Evolutionary conservation across 768 basidiomycete species (phyloP).

Genomic region (Boletus rubroflammeus): DNA sequence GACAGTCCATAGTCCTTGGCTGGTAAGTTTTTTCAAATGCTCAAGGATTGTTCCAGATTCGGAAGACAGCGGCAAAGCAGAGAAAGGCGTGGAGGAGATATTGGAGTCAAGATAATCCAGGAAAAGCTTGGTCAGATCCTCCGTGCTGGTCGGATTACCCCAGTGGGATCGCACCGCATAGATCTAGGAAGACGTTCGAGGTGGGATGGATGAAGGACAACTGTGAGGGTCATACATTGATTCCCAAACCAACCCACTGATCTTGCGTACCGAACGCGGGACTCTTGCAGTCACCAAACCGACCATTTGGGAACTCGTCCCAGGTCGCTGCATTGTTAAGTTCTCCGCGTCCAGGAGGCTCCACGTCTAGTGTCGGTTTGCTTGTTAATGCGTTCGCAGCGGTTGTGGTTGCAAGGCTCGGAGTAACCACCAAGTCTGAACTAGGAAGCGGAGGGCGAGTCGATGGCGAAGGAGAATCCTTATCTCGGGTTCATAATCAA

Average conservation of each 20-base stretch:
- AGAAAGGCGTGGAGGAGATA: slow-evolving; percentile 83
- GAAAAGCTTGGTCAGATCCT: slow-evolving; percentile 79
- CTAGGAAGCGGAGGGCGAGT: slow-evolving; percentile 25
- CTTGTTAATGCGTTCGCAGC: slow-evolving; percentile 56
- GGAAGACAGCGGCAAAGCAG: slow-evolving; percentile 69
- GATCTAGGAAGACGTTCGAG: slow-evolving; percentile 39
- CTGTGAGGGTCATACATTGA: slow-evolving; percentile 42
- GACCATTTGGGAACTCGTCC: slow-evolving; percentile 98
- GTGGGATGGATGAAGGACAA: background rate
- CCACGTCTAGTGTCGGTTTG: slow-evolving; percentile 46
- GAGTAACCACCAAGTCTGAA: slow-evolving; percentile 52
- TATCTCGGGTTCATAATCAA: slow-evolving; percentile 9
- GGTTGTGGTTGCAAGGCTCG: slow-evolving; percentile 58
- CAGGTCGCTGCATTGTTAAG: slow-evolving; percentile 74
- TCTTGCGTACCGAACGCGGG: slow-evolving; percentile 87
- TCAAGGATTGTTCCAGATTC: slow-evolving; percentile 82
- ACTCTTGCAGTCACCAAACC: slow-evolving; percentile 96
- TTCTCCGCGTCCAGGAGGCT: slow-evolving; percentile 64
- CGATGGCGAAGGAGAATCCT: slow-evolving; percentile 41
- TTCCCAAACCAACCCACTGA: slow-evolving; percentile 68
- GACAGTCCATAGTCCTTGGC: slow-evolving; percentile 90
- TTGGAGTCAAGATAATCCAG: slow-evolving; percentile 72
- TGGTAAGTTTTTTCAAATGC: slow-evolving; percentile 72
- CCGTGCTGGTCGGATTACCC: slow-evolving; percentile 58
- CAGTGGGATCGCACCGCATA: slow-evolving; percentile 64